Evolutionary conservation across 2,329 filamentous ascomycete genomes (phyloP).

Genomic region (Akanthomyces uredinophilus): DNA sequence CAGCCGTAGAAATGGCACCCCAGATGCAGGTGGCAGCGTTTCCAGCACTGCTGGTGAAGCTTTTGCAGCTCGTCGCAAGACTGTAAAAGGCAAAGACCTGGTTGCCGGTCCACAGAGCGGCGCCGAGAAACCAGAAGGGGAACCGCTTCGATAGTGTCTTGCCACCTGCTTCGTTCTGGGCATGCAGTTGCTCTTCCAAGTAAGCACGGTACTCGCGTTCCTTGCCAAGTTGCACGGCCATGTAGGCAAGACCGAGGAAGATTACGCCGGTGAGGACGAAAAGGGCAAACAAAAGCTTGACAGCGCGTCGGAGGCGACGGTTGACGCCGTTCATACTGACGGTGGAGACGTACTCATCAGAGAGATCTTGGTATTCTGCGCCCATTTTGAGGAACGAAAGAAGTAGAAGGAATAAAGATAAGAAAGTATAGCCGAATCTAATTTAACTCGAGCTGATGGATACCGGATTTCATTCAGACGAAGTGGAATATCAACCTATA

Average conservation of each 20-base stretch:
- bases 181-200: neutral
- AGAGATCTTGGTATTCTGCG: neutral
- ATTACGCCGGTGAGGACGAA: neutral
- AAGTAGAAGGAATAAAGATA: too few relatives aligned
- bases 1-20: neutral
- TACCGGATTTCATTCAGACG: too few relatives aligned
- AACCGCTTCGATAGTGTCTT: neutral
- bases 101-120: neutral
- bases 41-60: neutral
- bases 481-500: neutral
- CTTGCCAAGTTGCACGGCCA: neutral
- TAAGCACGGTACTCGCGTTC: neutral
- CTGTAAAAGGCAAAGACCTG: neutral
- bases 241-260: neutral
- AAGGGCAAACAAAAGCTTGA: neutral
- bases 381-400: neutral
- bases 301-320: neutral
- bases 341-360: neutral
- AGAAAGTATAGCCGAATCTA: too few relatives aligned
- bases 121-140: neutral
- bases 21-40: neutral
- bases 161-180: neutral
- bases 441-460: too few relatives aligned
- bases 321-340: neutral
- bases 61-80: neutral